Conservation (phyloP, 2,329 filamentous ascomycete genomes). For the Alternaria atra region DNA sequence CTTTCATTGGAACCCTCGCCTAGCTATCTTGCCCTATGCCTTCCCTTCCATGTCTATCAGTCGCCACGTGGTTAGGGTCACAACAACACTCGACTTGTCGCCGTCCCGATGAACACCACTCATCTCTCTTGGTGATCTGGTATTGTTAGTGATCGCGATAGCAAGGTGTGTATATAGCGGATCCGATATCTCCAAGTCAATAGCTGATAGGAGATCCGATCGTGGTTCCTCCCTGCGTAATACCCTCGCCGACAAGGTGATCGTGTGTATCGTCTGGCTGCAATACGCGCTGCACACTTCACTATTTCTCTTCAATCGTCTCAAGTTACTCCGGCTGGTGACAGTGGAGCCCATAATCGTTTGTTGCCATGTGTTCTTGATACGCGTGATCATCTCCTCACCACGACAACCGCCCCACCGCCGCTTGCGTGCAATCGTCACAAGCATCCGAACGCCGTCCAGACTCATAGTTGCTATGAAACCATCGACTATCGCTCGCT, state of each 20-base stretch:
- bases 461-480: slow-evolving; percentile 24
- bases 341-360: slow-evolving; percentile 15
- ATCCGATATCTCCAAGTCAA: not conserved
- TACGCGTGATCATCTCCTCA: slow-evolving; percentile 21
- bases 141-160: not conserved
- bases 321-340: slow-evolving; percentile 14
- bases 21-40: slow-evolving; percentile 5
- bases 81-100: slow-evolving; percentile 4
- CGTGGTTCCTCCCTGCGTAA: slow-evolving; percentile 2
- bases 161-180: not conserved
- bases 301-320: slow-evolving; percentile 8
- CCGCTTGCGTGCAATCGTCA: slow-evolving; percentile 1
- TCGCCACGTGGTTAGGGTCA: slow-evolving; percentile 6
- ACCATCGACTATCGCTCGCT: slow-evolving; percentile 17
- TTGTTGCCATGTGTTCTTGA: slow-evolving; percentile 14
- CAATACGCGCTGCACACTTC: slow-evolving; percentile 11
- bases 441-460: slow-evolving; percentile 8
- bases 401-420: slow-evolving; percentile 11
- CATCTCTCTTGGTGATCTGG: not conserved
- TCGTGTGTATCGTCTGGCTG: slow-evolving; percentile 17
- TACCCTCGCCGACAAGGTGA: slow-evolving; percentile 13
- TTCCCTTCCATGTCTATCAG: slow-evolving; percentile 1
- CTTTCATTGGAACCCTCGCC: not conserved
- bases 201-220: not conserved
- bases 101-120: not conserved